A percentile compares a stretch with the other conserved stretches of the same genome.
These are phyloP conservation scores for Penicillium sp. DNA, from an alignment of 2,329 filamentous ascomycete genomes.

Conservation along the genomic window DNA sequence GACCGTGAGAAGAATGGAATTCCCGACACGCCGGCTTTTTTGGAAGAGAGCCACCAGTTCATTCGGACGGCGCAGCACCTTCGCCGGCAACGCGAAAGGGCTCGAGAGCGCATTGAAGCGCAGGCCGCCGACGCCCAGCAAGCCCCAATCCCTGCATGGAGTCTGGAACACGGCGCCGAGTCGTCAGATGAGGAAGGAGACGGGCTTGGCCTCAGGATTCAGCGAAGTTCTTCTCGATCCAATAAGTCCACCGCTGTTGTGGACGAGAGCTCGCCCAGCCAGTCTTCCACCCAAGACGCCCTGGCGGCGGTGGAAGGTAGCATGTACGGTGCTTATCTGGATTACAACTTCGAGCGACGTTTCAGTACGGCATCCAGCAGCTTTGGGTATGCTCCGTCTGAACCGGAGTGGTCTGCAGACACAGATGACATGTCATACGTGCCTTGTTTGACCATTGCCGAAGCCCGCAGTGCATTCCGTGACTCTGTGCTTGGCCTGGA, in stretches of 20 bases:
- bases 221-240: constrained; percentile 38
- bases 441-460: constrained; percentile 83
- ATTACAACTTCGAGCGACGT: constrained; percentile 65
- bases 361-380: constrained; percentile 78
- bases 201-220: constrained; percentile 32
- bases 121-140: constrained; percentile 57
- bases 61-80: constrained; percentile 41
- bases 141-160: constrained; percentile 71
- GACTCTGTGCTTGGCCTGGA: constrained; percentile 92
- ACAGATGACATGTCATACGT: constrained; percentile 92
- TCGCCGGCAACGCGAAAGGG: constrained; percentile 53
- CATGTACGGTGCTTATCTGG: constrained; percentile 74
- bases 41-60: constrained; percentile 48
- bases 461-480: constrained; percentile 81
- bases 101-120: constrained; percentile 62
- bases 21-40: constrained; percentile 63
- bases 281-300: constrained; percentile 48
- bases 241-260: constrained; percentile 39
- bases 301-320: constrained; percentile 69
- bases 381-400: constrained; percentile 47
- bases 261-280: constrained; percentile 56
- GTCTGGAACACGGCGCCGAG: constrained; percentile 74
- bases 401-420: constrained; percentile 46
- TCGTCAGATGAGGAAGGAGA: constrained; percentile 50
- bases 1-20: constrained; percentile 74